Evolutionary conservation across 2,329 filamentous ascomycete genomes (phyloP).

Genomic region (Massarina eburnea): DNA sequence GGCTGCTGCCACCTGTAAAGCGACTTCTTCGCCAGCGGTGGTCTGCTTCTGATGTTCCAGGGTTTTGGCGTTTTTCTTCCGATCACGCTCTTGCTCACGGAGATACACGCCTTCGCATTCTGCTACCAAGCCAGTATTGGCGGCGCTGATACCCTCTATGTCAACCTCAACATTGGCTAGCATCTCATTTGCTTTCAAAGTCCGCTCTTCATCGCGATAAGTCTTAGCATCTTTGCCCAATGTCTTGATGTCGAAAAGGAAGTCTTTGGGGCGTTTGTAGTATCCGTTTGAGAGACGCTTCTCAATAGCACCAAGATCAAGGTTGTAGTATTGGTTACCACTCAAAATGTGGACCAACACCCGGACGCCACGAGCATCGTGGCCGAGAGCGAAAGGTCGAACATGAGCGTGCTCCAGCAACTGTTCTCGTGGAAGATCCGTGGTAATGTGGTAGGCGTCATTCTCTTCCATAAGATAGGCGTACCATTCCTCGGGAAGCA

Average conservation of each 20-base stretch:
- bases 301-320: conserved; percentile 91
- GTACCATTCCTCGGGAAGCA: conserved; percentile 71
- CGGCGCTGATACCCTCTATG: conserved; percentile 72
- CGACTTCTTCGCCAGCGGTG: conserved; percentile 45
- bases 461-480: conserved; percentile 83
- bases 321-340: conserved; percentile 90
- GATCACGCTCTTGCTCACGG: conserved; percentile 65
- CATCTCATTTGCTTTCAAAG: conserved; percentile 87
- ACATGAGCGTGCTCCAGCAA: conserved; percentile 56
- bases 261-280: conserved; percentile 88
- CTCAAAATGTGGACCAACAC: conserved; percentile 75
- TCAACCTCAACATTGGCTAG: conserved; percentile 93
- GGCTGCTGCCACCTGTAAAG: conserved; percentile 44
- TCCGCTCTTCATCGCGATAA: conserved; percentile 78
- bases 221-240: conserved; percentile 83
- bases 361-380: conserved; percentile 75
- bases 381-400: conserved; percentile 77
- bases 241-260: conserved; percentile 81
- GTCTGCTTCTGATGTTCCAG: conserved; percentile 52
- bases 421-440: conserved; percentile 60
- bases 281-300: conserved; percentile 96
- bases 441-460: conserved; percentile 66
- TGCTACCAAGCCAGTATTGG: conserved; percentile 61
- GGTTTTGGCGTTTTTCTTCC: conserved; percentile 63
- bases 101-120: conserved; percentile 83